Percentiles rank a stretch among this genome's conserved stretches.
Evolutionary conservation across 2,329 filamentous ascomycete species (phyloP).

Genomic region (Gliomastix tumulicola): DNA sequence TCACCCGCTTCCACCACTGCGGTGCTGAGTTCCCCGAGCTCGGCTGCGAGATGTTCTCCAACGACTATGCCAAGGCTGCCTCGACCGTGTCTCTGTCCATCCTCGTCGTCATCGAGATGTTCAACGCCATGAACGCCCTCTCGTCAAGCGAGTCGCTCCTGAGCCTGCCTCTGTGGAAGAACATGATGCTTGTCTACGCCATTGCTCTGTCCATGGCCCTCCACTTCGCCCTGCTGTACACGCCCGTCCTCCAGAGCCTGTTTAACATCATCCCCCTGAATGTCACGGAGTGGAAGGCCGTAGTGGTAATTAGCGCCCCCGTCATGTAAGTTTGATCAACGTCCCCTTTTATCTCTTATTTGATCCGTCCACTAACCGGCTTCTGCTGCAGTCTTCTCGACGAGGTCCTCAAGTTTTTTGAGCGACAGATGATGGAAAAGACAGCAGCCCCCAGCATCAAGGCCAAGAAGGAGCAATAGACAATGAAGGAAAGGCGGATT

Average conservation of each 20-base stretch:
- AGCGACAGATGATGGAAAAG: constrained; percentile 56
- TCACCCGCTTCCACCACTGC: constrained; percentile 92
- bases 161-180: constrained; percentile 93
- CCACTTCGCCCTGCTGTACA: constrained; percentile 91
- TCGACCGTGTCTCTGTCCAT: constrained; percentile 89
- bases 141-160: constrained; percentile 92
- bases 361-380: background rate
- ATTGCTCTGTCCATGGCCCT: constrained; percentile 89
- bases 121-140: constrained; percentile 97
- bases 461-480: constrained; percentile 49
- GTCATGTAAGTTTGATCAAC: constrained; percentile 66
- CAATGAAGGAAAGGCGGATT: constrained; percentile 8
- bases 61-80: constrained; percentile 79
- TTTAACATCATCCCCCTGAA: constrained; percentile 90
- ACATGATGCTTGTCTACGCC: constrained; percentile 96
- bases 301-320: constrained; percentile 78
- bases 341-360: background rate
- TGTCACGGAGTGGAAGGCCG: constrained; percentile 85
- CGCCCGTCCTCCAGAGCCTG: constrained; percentile 76
- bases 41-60: constrained; percentile 85
- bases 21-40: constrained; percentile 78
- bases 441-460: constrained; percentile 27
- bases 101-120: constrained; percentile 97
- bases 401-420: constrained; percentile 72
- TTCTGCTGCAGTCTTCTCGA: constrained; percentile 59